Evolutionary conservation across 2,329 filamentous ascomycete species (phyloP).

Genomic region (Fusarium coicis): DNA sequence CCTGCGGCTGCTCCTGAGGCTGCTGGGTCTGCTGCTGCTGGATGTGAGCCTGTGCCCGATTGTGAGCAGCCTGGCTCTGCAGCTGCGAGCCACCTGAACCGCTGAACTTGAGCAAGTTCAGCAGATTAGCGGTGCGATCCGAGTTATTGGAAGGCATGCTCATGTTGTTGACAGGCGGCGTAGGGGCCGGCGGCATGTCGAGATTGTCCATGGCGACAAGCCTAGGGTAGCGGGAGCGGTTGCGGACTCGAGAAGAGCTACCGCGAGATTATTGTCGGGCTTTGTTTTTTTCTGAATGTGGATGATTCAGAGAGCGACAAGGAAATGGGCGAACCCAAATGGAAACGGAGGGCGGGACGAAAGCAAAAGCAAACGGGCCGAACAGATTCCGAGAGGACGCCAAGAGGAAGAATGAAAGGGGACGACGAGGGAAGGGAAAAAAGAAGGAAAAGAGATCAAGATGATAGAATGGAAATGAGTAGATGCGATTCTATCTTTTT

Average conservation of each 20-base stretch:
- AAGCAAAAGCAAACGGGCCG: conserved; percentile 40
- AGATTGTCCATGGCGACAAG: conserved; percentile 45
- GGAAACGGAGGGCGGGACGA: conserved; percentile 40
- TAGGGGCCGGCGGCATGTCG: conserved; percentile 63
- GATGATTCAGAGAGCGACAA: conserved; percentile 21
- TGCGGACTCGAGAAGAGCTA: conserved; percentile 39
- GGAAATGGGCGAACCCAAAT: conserved; percentile 26
- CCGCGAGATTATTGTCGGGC: conserved; percentile 19
- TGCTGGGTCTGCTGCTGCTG: conserved; percentile 34
- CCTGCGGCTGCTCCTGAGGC: conserved; percentile 30
- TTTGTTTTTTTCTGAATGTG: neutral
- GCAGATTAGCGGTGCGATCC: conserved; percentile 65
- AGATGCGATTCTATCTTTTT: conserved; percentile 25
- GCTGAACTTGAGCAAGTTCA: conserved; percentile 72
- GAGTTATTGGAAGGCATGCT: conserved; percentile 52
- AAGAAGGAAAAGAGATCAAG: neutral
- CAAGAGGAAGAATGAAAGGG: conserved; percentile 25
- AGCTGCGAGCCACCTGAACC: conserved; percentile 49
- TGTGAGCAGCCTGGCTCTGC: conserved; percentile 48
- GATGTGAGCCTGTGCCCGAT: conserved; percentile 20
- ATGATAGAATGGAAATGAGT: conserved; percentile 4
- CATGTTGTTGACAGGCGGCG: conserved; percentile 56
- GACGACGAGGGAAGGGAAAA: conserved; percentile 7
- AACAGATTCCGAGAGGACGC: conserved; percentile 38
- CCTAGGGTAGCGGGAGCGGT: conserved; percentile 35